Evolutionary conservation across 1,284 basidiomycete species (phyloP).

Genomic region (Tremellales sp.): DNA sequence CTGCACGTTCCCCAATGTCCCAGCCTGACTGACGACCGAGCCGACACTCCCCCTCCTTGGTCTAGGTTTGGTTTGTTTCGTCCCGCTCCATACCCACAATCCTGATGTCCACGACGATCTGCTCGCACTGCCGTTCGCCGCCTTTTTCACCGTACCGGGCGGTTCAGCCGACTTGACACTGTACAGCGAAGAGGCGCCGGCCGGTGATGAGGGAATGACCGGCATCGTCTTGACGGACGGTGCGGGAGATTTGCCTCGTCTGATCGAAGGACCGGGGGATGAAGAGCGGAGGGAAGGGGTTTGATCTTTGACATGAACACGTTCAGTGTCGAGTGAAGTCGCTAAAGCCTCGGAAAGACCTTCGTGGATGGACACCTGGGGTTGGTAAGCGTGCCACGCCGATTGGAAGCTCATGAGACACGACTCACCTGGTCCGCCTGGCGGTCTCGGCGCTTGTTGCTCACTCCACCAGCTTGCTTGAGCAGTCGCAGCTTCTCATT

Average conservation of each 20-base stretch:
- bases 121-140: neutral
- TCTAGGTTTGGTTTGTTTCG: constrained; percentile 6
- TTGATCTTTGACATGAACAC: neutral
- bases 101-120: constrained; percentile 29
- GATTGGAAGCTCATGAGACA: neutral
- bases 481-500: constrained; percentile 23
- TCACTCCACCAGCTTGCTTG: neutral
- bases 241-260: neutral
- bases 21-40: constrained; percentile 5
- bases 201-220: neutral
- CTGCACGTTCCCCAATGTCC: neutral
- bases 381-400: neutral
- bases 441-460: neutral
- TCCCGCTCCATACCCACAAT: constrained; percentile 31
- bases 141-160: neutral
- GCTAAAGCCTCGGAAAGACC: constrained; percentile 32
- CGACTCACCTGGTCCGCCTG: constrained; percentile 22
- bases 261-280: constrained; percentile 15
- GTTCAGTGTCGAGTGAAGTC: neutral
- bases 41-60: constrained; percentile 17
- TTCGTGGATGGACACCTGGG: constrained; percentile 31
- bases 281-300: constrained; percentile 7
- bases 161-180: neutral
- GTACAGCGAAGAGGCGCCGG: neutral
- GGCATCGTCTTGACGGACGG: constrained; percentile 7